phyloP scores from a whole-genome alignment of 2,329 filamentous ascomycete species.

The Alternaria ventricosa region DNA sequence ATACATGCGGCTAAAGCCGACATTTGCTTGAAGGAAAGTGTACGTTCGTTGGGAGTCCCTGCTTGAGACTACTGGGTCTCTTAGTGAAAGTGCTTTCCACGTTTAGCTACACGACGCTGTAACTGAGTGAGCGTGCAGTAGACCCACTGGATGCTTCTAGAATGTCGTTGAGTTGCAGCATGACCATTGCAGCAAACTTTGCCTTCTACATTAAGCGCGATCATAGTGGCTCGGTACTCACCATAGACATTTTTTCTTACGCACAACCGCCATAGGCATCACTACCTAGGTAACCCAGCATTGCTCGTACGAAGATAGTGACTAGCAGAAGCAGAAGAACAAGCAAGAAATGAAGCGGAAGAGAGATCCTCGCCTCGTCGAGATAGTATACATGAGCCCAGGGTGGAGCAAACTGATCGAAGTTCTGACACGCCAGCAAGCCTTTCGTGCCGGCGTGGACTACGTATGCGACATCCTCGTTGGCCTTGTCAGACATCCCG shows the following conservation, averaged over 20 bases:
- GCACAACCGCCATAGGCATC: not conserved
- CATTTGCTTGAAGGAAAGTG: not conserved
- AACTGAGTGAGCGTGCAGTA: not conserved
- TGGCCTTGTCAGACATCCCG: not conserved
- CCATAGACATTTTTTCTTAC: not conserved
- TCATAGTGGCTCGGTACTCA: not conserved
- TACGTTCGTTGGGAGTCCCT: not conserved
- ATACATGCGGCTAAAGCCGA: not conserved
- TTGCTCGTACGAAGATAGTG: not conserved
- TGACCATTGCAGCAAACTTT: not conserved
- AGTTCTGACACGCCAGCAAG: not conserved
- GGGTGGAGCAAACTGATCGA: not conserved
- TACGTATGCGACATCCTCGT: not conserved
- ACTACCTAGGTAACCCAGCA: not conserved
- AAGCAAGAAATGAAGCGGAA: not conserved
- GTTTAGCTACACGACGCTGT: not conserved
- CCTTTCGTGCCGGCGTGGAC: not conserved
- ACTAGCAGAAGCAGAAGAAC: not conserved
- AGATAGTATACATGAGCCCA: not conserved
- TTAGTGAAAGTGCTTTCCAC: not conserved
- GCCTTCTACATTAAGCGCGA: not conserved
- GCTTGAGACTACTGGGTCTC: not conserved
- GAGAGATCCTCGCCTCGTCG: not conserved
- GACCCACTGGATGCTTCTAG: not conserved
- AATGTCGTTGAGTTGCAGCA: not conserved